These are phyloP conservation scores for Fusarium euwallaceae DNA, from an alignment of 2,329 filamentous ascomycete genomes.

Conservation along the genomic window DNA sequence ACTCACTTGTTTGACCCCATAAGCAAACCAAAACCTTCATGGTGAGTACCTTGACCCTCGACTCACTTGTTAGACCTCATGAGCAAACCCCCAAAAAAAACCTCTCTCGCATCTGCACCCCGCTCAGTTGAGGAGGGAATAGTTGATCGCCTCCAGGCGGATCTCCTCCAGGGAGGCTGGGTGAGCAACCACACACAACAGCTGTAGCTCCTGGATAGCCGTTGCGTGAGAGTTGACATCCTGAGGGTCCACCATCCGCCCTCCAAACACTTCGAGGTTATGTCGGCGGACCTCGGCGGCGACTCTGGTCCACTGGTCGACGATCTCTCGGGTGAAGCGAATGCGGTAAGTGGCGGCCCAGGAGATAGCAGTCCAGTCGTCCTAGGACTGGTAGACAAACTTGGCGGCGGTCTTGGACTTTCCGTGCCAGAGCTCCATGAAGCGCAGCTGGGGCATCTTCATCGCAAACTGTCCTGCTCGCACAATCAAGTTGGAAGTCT, in stretches of 20 bases:
- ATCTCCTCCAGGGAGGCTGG: constrained; percentile 8
- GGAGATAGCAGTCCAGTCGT: not conserved
- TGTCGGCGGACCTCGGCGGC: not conserved
- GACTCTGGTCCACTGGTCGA: not conserved
- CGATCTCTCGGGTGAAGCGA: not conserved
- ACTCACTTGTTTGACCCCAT: no score
- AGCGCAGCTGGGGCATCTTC: constrained; percentile 7
- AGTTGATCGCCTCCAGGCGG: not conserved
- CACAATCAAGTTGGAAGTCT: not conserved
- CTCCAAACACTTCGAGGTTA: not conserved
- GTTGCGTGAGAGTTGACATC: constrained; percentile 2
- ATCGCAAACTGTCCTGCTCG: not conserved
- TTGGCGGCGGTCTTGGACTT: not conserved
- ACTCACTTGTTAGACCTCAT: not conserved
- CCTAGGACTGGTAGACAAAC: not conserved
- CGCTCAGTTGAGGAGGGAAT: not conserved
- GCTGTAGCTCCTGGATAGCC: not conserved
- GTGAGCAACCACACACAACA: constrained; percentile 4
- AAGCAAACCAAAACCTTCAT: no score
- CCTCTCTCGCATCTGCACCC: not conserved
- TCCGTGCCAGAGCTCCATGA: constrained; percentile 16
- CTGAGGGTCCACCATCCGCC: not conserved
- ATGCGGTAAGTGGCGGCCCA: not conserved
- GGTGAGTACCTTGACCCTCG: not conserved
- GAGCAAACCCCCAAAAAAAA: not conserved